Base-by-base conservation (phyloP, 345 rosid species). In the Xanthoceras sorbifolium region DNA sequence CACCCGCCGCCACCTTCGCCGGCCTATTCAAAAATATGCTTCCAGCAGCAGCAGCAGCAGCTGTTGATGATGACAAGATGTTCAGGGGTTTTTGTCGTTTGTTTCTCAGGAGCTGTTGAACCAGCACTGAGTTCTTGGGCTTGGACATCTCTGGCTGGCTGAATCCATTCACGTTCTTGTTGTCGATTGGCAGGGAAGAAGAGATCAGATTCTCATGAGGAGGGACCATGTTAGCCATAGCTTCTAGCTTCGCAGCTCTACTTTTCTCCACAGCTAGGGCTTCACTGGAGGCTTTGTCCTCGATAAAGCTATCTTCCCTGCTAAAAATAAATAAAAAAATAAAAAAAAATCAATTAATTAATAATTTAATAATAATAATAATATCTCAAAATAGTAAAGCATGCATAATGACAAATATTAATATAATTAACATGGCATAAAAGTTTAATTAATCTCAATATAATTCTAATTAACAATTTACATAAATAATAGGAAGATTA, bases 211-310 rank as follows among this genome's bases (percentile, higher is more conserved):
- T 79, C 55, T 62, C 66, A 54, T 71, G 42, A 23, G 70, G 74
- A 11, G 23, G 36, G 8, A 36, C 84, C 6, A 52, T 36, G 28
- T 64, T 73, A 36, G 77, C 36, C 4, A 66, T 18, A 12, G 78
- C 1, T 34, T 64, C 85, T 75, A 64, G 83, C 67, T 62, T 75
- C 23, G 38, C 57, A 32, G 40, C 70, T 76, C 31, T 28, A 65
- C 55, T 75, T 86, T 72, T 91, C 95, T 83, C 86, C n/a, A n/a
- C 92, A 50, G 87, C 77, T 74, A 89, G 82, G 68, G 89, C 91
- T 79, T 89, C 91, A 61, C 94, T 89, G 69, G 88, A 89, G n/a
- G 92, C 95, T 72, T 93, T 83, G 71, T 91, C 93, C 22, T 90
- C 89, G 10, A 85, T 78, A 71, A 86, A 89, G 77, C 93, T 91